Conservation (phyloP, 2,329 filamentous ascomycete genomes). For the Dactylellina haptotyla region DNA sequence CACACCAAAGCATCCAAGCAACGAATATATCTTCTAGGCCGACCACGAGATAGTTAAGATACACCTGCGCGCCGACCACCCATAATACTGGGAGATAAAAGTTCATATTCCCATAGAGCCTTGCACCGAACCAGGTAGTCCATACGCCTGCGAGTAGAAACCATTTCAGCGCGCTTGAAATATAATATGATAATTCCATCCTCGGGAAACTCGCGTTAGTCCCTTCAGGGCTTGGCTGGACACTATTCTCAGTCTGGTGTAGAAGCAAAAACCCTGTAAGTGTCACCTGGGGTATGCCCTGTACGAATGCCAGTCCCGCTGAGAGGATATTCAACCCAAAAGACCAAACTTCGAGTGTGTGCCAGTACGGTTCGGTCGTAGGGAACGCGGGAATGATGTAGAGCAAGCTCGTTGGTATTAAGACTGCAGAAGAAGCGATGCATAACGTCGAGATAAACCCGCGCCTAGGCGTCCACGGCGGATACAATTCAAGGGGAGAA, state of each 20-base stretch:
- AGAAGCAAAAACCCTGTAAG: conserved; percentile 17
- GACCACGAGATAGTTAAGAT: conserved; percentile 34
- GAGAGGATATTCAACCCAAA: conserved; percentile 44
- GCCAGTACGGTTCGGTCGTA: conserved; percentile 34
- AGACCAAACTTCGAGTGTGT: conserved; percentile 39
- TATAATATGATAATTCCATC: conserved; percentile 19
- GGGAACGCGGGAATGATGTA: conserved; percentile 41
- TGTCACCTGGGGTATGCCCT: conserved; percentile 37
- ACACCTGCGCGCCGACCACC: conserved; percentile 44
- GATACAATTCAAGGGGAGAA: conserved; percentile 15
- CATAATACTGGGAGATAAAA: conserved; percentile 48
- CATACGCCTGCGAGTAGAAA: conserved; percentile 29
- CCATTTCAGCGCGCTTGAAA: conserved; percentile 16
- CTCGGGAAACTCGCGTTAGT: conserved; percentile 2
- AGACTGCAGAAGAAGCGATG: conserved; percentile 9
- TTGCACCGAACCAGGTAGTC: conserved; percentile 47
- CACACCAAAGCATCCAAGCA: conserved; percentile 42
- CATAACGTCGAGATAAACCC: conserved; percentile 21
- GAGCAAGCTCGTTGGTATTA: conserved; percentile 34
- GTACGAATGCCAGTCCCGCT: conserved; percentile 32
- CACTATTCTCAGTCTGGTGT: neutral
- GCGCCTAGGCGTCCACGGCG: conserved; percentile 39
- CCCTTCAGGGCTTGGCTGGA: neutral
- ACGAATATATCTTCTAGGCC: conserved; percentile 41
- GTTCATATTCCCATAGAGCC: conserved; percentile 48